phyloP scores from a whole-genome alignment of 2,329 filamentous ascomycete species.

The Huntiella omanensis region DNA sequence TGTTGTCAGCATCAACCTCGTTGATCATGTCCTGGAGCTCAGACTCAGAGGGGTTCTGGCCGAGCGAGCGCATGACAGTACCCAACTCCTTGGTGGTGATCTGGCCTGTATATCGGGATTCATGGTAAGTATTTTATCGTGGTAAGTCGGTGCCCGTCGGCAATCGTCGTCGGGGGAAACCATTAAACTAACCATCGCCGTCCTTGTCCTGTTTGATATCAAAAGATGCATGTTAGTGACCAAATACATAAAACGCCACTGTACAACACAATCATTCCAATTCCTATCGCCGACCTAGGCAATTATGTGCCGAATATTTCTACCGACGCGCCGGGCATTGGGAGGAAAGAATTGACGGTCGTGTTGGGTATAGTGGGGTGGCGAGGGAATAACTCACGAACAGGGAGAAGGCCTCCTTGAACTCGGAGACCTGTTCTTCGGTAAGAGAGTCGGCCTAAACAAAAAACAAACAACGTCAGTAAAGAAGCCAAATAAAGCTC shows the following conservation, averaged over 20 bases:
- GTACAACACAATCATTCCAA: not conserved
- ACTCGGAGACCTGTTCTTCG: conserved; percentile 99
- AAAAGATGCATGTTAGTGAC: conserved; percentile 14
- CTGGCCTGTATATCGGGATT: conserved; percentile 38
- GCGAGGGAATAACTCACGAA: conserved; percentile 52
- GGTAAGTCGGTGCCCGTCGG: too few species aligned
- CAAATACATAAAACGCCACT: too few species aligned
- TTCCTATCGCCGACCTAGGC: not conserved
- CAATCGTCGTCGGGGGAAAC: not conserved
- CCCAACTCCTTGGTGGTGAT: conserved; percentile 84
- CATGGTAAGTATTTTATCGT: conserved; percentile 2
- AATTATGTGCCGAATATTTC: not conserved
- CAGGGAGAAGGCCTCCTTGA: conserved; percentile 99
- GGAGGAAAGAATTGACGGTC: not conserved
- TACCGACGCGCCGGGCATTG: not conserved
- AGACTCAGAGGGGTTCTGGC: conserved; percentile 78
- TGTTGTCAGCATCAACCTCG: conserved; percentile 83
- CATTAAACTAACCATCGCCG: conserved; percentile 57
- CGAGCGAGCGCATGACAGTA: conserved; percentile 77
- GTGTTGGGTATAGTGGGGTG: not conserved
- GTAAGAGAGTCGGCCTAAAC: conserved; percentile 87
- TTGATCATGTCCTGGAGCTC: conserved; percentile 91
- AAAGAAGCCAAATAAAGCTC: not conserved
- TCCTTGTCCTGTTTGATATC: conserved; percentile 52
- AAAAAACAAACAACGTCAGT: conserved; percentile 2